These are phyloP conservation scores for Pterulicium gracile DNA, from an alignment of 1,284 basidiomycete genomes.

Conservation along the genomic window DNA sequence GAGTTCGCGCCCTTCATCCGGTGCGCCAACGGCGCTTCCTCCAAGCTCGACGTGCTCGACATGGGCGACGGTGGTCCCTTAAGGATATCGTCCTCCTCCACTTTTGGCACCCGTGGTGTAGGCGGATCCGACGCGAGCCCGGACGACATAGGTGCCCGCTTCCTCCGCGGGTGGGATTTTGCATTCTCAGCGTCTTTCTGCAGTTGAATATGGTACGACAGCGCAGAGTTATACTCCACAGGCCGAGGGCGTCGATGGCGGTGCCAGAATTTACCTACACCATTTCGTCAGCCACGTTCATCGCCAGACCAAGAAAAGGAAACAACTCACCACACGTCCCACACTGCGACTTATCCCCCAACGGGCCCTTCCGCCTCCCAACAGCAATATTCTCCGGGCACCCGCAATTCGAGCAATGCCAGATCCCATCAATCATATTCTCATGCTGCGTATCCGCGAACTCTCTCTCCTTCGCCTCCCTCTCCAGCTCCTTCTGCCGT, in stretches of 20 bases:
- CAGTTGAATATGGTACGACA: constrained; percentile 53
- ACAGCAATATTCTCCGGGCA: constrained; percentile 79
- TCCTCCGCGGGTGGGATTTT: constrained; percentile 40
- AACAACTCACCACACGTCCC: constrained; percentile 72
- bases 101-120: constrained; percentile 31
- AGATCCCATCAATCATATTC: constrained; percentile 73
- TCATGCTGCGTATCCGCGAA: constrained; percentile 73
- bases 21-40: constrained; percentile 58
- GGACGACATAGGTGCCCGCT: constrained; percentile 36
- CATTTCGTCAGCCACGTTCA: too few relatives aligned
- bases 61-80: constrained; percentile 54
- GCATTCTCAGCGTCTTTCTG: constrained; percentile 44
- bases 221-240: constrained; percentile 66
- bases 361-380: constrained; percentile 77
- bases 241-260: constrained; percentile 69
- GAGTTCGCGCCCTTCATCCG: too few relatives aligned
- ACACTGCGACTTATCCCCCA: constrained; percentile 88
- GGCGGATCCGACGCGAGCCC: constrained; percentile 25
- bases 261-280: constrained; percentile 84
- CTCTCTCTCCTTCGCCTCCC: constrained; percentile 73
- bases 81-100: constrained; percentile 31
- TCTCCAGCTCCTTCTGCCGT: constrained; percentile 61
- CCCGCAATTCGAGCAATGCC: constrained; percentile 91
- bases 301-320: too few relatives aligned
- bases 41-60: constrained; percentile 56